These are phyloP conservation scores for Paramecium primaurelia DNA, from an alignment of 73 alveolate species.

Conservation along the genomic window DNA sequence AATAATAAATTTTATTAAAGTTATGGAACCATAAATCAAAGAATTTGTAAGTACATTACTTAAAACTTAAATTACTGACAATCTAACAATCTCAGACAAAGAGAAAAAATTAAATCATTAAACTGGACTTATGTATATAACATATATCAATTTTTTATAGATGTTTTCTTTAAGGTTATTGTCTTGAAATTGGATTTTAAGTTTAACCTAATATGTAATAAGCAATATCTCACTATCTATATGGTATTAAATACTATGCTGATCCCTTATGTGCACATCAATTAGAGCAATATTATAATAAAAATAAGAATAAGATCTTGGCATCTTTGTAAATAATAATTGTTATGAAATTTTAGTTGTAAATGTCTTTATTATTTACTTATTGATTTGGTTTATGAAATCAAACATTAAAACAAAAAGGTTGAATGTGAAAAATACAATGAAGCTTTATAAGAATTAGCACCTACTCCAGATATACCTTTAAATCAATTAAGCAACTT, in stretches of 20 bases:
- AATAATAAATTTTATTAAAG: not conserved
- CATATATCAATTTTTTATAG: not conserved
- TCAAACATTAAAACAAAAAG: not conserved
- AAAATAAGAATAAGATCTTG: not conserved
- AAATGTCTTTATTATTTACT: not conserved
- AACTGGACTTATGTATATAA: constrained; percentile 9
- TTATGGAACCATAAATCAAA: constrained; percentile 19
- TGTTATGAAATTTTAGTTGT: not conserved
- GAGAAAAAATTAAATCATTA: not conserved
- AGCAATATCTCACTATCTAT: not conserved
- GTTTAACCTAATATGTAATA: not conserved
- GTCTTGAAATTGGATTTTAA: constrained; percentile 28
- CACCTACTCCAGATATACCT: not conserved
- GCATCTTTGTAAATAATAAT: not conserved
- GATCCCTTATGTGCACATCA: constrained; percentile 22
- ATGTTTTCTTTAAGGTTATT: constrained; percentile 41
- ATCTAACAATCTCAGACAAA: not conserved
- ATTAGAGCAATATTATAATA: not conserved
- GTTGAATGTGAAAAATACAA: not conserved
- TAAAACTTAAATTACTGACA: not conserved
- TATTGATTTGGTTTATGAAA: not conserved
- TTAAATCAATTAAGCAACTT: not conserved
- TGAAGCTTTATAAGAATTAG: not conserved
- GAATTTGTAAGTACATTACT: not conserved
- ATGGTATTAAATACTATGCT: not conserved